These are phyloP conservation scores for Aulographum hederae DNA, from an alignment of 2,329 filamentous ascomycete genomes.

Conservation along the genomic window DNA sequence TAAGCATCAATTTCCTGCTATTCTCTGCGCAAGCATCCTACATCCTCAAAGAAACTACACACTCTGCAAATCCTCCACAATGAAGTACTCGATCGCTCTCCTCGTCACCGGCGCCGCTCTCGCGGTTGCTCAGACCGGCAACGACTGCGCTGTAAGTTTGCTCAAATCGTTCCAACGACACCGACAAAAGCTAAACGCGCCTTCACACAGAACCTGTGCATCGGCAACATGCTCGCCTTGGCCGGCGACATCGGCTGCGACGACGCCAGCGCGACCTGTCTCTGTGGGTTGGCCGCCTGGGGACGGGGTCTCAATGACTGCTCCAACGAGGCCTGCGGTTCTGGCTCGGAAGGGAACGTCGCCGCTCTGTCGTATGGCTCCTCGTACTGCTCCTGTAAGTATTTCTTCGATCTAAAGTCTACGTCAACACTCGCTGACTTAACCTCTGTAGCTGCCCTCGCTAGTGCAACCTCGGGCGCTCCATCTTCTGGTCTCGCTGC, in stretches of 20 bases:
- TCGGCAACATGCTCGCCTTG: conserved; percentile 27
- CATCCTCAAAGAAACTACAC: conserved; percentile 1
- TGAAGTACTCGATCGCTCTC: conserved; percentile 19
- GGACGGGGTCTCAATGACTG: conserved; percentile 30
- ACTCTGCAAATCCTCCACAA: conserved; percentile 6
- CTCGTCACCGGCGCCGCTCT: conserved; percentile 16
- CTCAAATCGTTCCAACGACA: not conserved
- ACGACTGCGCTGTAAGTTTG: conserved; percentile 17
- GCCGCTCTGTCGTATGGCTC: conserved; percentile 17
- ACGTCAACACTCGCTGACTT: conserved; percentile 1
- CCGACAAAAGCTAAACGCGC: not conserved
- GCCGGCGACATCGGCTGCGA: conserved; percentile 22
- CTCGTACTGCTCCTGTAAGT: conserved; percentile 15
- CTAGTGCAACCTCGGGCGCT: conserved; percentile 7
- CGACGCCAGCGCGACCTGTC: conserved; percentile 19
- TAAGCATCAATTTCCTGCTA: not conserved
- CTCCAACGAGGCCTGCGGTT: conserved; percentile 21
- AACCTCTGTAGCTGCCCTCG: not conserved
- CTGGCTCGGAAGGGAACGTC: conserved; percentile 11
- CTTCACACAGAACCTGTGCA: conserved; percentile 18
- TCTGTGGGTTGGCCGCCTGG: conserved; percentile 26
- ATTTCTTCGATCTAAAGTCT: not conserved
- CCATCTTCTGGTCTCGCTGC: conserved; percentile 8
- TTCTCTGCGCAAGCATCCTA: not conserved
- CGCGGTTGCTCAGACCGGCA: conserved; percentile 16